Percentiles rank a stretch among this genome's conserved stretches.
Conservation (phyloP, 108 stramenopile species). For the Ochromonas danica region DNA sequence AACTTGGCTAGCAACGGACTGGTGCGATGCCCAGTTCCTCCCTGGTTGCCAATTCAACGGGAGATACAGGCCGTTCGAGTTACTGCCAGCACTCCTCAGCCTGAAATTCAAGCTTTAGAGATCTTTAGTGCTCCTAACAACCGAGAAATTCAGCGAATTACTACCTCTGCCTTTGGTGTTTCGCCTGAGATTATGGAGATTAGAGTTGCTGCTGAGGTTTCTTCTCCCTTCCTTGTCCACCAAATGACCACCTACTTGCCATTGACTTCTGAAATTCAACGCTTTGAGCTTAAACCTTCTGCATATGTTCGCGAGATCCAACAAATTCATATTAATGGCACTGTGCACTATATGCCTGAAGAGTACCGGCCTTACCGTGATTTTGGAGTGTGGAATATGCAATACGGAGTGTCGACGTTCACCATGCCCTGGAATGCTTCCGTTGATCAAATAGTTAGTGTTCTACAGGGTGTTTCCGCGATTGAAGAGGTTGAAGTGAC, state of each 20-base stretch:
- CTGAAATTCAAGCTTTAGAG: constrained; percentile 25
- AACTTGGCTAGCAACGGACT: background rate
- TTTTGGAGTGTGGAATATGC: background rate
- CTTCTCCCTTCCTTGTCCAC: background rate
- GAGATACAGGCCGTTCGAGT: constrained; percentile 16
- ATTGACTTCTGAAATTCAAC: constrained; percentile 3
- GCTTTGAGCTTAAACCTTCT: background rate
- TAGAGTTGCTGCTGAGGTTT: background rate
- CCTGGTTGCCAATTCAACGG: background rate
- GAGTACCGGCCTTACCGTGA: background rate
- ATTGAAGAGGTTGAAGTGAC: background rate
- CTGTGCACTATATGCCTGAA: background rate
- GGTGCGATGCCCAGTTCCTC: constrained; percentile 9
- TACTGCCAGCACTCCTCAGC: background rate
- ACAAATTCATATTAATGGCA: background rate
- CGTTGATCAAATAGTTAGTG: background rate
- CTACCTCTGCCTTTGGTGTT: background rate
- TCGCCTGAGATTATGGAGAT: background rate
- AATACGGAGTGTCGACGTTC: background rate
- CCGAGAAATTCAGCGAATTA: constrained; percentile 22
- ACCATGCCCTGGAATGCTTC: background rate
- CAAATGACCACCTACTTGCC: background rate
- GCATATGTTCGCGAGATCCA: constrained; percentile 27
- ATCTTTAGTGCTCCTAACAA: background rate
- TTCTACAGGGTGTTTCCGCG: background rate